Evolutionary conservation across 805 yeast species (phyloP).

Genomic region (Yamadazyma insecticola): DNA sequence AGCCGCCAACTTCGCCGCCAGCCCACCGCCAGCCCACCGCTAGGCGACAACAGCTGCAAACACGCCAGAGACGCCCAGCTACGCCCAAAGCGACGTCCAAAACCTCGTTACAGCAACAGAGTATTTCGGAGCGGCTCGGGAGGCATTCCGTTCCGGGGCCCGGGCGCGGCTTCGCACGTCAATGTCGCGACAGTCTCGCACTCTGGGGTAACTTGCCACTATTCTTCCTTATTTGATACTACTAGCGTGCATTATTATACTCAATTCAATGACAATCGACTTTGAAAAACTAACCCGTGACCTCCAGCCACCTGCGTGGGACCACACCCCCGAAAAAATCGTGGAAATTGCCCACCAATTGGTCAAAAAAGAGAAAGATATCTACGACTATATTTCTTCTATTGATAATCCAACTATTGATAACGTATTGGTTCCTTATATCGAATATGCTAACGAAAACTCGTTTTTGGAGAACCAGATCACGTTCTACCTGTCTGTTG

Average conservation of each 20-base stretch:
- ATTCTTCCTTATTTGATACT: no score
- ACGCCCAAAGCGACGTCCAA: no score
- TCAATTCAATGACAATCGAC: slow-evolving; percentile 15
- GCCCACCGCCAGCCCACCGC: background rate
- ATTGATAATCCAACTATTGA: slow-evolving; percentile 51
- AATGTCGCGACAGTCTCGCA: background rate
- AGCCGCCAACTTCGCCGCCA: background rate
- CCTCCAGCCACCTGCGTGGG: slow-evolving; percentile 48
- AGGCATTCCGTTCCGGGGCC: no score
- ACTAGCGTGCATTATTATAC: no score
- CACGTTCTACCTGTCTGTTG: slow-evolving; percentile 70
- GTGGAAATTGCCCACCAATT: slow-evolving; percentile 37
- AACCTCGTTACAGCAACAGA: no score
- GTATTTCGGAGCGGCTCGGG: no score
- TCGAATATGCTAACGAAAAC: slow-evolving; percentile 47
- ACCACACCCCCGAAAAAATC: slow-evolving; percentile 50
- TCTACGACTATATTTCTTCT: slow-evolving; percentile 52
- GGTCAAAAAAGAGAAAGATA: slow-evolving; percentile 36
- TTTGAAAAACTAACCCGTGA: slow-evolving; percentile 5
- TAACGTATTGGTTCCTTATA: slow-evolving; percentile 49
- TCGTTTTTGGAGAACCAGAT: slow-evolving; percentile 45
- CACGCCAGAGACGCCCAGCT: no score
- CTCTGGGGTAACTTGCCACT: background rate
- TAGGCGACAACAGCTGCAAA: no score
- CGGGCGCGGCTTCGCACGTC: background rate